Base-by-base conservation (phyloP, 2,329 filamentous ascomycete species). In the Xylaria polymorpha region DNA sequence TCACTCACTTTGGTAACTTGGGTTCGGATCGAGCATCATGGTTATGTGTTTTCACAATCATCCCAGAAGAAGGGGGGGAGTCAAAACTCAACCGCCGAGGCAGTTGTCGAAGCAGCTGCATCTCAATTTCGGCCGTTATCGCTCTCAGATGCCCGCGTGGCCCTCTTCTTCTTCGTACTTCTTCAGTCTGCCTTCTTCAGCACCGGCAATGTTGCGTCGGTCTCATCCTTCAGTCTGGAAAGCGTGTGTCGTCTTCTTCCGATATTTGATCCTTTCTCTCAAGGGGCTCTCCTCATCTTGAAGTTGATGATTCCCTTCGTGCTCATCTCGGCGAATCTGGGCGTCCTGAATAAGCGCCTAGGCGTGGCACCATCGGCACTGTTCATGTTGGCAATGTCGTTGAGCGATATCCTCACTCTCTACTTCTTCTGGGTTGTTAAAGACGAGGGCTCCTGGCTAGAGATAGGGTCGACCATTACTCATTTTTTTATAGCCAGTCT, bases 361-460 rank as follows among this genome's bases (percentile, higher is more conserved):
- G 91, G 92, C 18, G 91, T 99, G 0, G 92, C 94, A 9, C 94
- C 94, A 0, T 94, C 92, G 46, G 93, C 94, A 6, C 83, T 99
- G 4, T 98, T 98, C 82, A 98, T 98, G 91, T 84, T 95, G 1
- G 94, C 97, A 60, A 97, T 98, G 89, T 92, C 92, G 0, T 88
- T 97, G 61, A 94, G 92, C 69, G 96, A 99, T 78, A 89, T 97
- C 59, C 86, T 98, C 79, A 98, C 96, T 3, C 85, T 99, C 61
- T 93, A 96, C 76, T 99, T 99, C 84, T 99, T 99, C 82, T 99
- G 93, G 90, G 93, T 97, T 75, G 96, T 99, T 55, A 92, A 92
- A 76, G 96, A 99, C 75, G 96, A 99, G 79, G 96, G 96, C 0
- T 96, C 92, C 25, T 99, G 96, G 96, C 83, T 99, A 68, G 96